Conservation (phyloP, 1,284 basidiomycete genomes). For the Ceratobasidium sp. region DNA sequence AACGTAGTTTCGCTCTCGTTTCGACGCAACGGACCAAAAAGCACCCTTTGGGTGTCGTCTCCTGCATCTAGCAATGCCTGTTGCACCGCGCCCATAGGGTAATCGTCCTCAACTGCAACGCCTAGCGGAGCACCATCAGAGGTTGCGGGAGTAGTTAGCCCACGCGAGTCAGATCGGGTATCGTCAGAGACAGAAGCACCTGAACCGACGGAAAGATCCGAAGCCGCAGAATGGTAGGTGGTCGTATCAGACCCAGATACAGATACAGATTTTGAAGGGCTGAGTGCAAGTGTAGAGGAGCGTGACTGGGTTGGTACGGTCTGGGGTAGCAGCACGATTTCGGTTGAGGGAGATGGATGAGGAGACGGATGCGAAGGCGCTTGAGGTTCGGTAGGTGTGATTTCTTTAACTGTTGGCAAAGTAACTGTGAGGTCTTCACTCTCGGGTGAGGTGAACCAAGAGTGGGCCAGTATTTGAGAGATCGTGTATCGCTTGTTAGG, state of each 20-base stretch:
- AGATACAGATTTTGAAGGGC: slow-evolving; percentile 47
- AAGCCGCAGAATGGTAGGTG: slow-evolving; percentile 69
- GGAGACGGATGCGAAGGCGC: slow-evolving; percentile 51
- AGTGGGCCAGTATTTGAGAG: slow-evolving; percentile 86
- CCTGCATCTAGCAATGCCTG: not conserved
- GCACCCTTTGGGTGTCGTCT: slow-evolving; percentile 6
- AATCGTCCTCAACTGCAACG: slow-evolving; percentile 27
- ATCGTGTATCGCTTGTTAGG: slow-evolving; percentile 83
- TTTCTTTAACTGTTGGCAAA: slow-evolving; percentile 52
- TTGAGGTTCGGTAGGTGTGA: slow-evolving; percentile 48
- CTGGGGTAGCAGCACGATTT: slow-evolving; percentile 54
- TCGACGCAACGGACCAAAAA: slow-evolving; percentile 16
- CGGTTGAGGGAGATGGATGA: slow-evolving; percentile 54
- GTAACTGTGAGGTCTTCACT: slow-evolving; percentile 55
- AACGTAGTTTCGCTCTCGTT: slow-evolving; percentile 40
- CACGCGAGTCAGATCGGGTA: slow-evolving; percentile 39
- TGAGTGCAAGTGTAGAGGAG: slow-evolving; percentile 55
- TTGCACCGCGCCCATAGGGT: not conserved
- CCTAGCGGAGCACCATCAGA: slow-evolving; percentile 62
- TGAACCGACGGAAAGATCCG: slow-evolving; percentile 60
- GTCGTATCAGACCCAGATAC: slow-evolving; percentile 61
- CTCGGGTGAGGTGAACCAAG: slow-evolving; percentile 84
- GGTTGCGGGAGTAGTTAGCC: slow-evolving; percentile 68
- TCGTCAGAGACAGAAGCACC: slow-evolving; percentile 46
- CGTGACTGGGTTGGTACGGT: slow-evolving; percentile 34